A percentile compares a stretch with the other conserved stretches of the same genome.
Evolutionary conservation across 2,329 filamentous ascomycete genomes (phyloP).

Genomic region (Camillea tinctor): DNA sequence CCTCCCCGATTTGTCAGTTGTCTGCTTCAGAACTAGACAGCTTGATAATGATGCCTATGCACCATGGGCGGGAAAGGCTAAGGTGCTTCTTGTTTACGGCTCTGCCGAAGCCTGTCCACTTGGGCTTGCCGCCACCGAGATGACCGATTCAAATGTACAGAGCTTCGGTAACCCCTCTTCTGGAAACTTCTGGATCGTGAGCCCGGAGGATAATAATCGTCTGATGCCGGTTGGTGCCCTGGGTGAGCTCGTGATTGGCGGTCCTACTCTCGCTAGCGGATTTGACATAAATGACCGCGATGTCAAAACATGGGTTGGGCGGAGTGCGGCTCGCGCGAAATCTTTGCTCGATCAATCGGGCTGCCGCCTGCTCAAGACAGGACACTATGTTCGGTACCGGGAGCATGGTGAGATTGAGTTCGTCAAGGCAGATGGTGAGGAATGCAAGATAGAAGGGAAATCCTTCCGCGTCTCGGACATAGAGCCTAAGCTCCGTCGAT

Average conservation of each 20-base stretch:
- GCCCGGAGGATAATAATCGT: constrained; percentile 48
- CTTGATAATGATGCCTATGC: constrained; percentile 49
- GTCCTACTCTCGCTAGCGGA: constrained; percentile 46
- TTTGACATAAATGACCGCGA: constrained; percentile 35
- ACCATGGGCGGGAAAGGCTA: constrained; percentile 45
- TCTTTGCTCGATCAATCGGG: constrained; percentile 25
- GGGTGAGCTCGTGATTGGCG: constrained; percentile 61
- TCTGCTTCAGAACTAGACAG: constrained; percentile 44
- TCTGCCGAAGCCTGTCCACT: constrained; percentile 51
- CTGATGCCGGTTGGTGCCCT: constrained; percentile 54
- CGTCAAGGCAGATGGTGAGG: constrained; percentile 43
- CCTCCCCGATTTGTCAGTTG: constrained; percentile 29
- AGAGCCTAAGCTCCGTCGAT: constrained; percentile 47
- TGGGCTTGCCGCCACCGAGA: constrained; percentile 48
- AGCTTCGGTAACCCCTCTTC: constrained; percentile 48
- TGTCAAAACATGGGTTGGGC: constrained; percentile 22
- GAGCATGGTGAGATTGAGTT: constrained; percentile 50
- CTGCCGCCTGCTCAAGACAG: constrained; percentile 44
- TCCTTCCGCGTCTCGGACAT: constrained; percentile 43
- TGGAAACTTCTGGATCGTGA: constrained; percentile 53
- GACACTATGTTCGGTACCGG: constrained; percentile 49
- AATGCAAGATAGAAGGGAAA: constrained; percentile 39
- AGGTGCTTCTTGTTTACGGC: constrained; percentile 51
- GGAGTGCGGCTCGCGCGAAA: constrained; percentile 18
- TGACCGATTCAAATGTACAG: constrained; percentile 36